Conservation (phyloP, 352 stramenopile species). For the Blastocystis sp. region DNA sequence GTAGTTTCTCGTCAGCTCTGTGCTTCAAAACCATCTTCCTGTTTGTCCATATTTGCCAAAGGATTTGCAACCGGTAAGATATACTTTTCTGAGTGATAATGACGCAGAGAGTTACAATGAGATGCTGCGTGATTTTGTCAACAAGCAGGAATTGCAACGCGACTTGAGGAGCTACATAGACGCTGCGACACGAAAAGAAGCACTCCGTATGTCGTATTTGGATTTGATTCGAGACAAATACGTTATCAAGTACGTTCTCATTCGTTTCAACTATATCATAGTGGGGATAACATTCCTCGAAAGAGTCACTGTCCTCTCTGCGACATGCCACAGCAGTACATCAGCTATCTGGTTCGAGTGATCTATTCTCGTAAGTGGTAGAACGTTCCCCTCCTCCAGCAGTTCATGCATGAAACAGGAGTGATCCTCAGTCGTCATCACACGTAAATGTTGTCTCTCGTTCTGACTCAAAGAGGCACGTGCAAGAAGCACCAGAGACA, state of each 20-base stretch:
- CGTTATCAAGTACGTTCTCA: background rate
- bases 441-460: background rate
- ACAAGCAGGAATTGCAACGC: background rate
- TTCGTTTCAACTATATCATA: background rate
- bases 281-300: background rate
- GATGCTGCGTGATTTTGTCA: background rate
- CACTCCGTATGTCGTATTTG: background rate
- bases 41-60: background rate
- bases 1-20: background rate
- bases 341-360: background rate
- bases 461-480: background rate
- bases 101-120: background rate
- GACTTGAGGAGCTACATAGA: background rate
- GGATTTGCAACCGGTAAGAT: background rate
- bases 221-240: background rate
- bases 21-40: background rate
- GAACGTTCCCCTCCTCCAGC: slow-evolving; percentile 2
- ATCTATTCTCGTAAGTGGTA: background rate
- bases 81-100: background rate
- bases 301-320: background rate
- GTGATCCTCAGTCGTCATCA: slow-evolving; percentile 36
- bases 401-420: slow-evolving; percentile 29
- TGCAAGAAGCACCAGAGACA: slow-evolving; percentile 50
- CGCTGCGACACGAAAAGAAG: background rate
- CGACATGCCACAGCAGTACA: background rate